Percentiles rank a stretch among this genome's conserved stretches.
These are phyloP conservation scores for Tricladium varicosporioides DNA, from an alignment of 2,329 filamentous ascomycete genomes.

Conservation along the genomic window DNA sequence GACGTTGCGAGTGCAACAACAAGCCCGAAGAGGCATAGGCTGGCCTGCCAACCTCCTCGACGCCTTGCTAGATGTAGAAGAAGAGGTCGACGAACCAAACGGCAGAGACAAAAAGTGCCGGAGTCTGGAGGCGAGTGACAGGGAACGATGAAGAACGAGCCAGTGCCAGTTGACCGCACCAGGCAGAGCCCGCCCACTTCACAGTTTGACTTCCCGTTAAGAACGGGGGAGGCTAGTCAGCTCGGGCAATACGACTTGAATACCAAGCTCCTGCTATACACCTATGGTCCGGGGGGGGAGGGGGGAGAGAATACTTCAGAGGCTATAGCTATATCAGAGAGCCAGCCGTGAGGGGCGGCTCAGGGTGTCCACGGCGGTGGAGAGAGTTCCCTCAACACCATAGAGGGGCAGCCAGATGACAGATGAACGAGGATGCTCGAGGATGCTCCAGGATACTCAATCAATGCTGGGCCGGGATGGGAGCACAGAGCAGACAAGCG, in stretches of 20 bases:
- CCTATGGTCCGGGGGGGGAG: neutral
- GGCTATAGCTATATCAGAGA: constrained; percentile 13
- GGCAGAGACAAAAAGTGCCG: constrained; percentile 23
- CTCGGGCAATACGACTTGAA: constrained; percentile 20
- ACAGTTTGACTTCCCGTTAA: constrained; percentile 8
- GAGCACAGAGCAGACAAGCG: neutral
- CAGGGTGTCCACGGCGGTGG: no score
- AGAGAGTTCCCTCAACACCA: no score
- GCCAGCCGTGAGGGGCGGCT: neutral
- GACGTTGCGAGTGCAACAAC: constrained; percentile 5
- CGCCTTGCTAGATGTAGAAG: constrained; percentile 11
- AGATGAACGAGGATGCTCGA: neutral
- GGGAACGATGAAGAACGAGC: neutral
- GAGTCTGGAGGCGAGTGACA: constrained; percentile 12
- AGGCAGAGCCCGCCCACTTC: neutral
- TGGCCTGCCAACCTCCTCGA: constrained; percentile 6
- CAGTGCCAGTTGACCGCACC: neutral
- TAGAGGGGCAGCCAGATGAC: no score
- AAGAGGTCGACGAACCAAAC: constrained; percentile 23
- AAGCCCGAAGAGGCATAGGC: constrained; percentile 13
- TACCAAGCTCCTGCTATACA: constrained; percentile 15
- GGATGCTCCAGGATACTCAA: neutral
- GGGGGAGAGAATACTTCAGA: neutral
- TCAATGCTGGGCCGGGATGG: neutral
- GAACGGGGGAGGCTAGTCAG: constrained; percentile 17